A percentile compares a stretch with the other conserved stretches of the same genome.
Evolutionary conservation across 2,329 filamentous ascomycete genomes (phyloP).

Genomic region (Fusarium haematococcum): DNA sequence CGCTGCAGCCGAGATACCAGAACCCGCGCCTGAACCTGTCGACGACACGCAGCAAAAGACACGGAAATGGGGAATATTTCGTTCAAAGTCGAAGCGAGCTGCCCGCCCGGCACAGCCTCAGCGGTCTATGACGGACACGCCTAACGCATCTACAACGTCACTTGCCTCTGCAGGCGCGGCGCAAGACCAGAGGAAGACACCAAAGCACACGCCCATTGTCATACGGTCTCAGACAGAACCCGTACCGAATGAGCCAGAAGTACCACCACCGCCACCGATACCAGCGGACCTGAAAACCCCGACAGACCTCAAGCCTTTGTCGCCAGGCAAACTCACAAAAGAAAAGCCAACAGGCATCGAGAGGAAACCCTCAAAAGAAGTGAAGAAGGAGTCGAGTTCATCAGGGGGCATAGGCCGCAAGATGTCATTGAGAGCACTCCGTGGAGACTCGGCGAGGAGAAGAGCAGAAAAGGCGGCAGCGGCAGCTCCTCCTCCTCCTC

Average conservation of each 20-base stretch:
- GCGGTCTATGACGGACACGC: constrained; percentile 41
- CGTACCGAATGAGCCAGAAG: constrained; percentile 17
- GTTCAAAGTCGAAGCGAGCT: constrained; percentile 51
- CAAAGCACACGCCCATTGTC: constrained; percentile 58
- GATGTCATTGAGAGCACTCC: constrained; percentile 40
- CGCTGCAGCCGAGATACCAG: constrained; percentile 34
- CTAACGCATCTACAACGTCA: constrained; percentile 38
- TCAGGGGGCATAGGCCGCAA: constrained; percentile 42
- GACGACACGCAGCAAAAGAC: constrained; percentile 58
- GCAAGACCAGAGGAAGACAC: constrained; percentile 25
- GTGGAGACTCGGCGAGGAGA: constrained; percentile 39
- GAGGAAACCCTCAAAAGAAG: constrained; percentile 29
- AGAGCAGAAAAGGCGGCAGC: constrained; percentile 31
- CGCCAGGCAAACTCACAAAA: constrained; percentile 26
- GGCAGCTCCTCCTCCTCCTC: constrained; percentile 30
- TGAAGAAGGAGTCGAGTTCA: constrained; percentile 35
- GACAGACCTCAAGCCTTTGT: constrained; percentile 13
- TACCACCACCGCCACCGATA: constrained; percentile 12
- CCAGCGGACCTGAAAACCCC: background rate
- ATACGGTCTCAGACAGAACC: constrained; percentile 58
- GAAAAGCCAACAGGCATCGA: constrained; percentile 17
- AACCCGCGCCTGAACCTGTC: constrained; percentile 20
- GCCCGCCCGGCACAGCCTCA: constrained; percentile 37
- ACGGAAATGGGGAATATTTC: constrained; percentile 71
- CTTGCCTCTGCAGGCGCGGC: constrained; percentile 23